Base-by-base conservation (phyloP, 2,329 filamentous ascomycete species). In the Colletotrichum brevisporum region DNA sequence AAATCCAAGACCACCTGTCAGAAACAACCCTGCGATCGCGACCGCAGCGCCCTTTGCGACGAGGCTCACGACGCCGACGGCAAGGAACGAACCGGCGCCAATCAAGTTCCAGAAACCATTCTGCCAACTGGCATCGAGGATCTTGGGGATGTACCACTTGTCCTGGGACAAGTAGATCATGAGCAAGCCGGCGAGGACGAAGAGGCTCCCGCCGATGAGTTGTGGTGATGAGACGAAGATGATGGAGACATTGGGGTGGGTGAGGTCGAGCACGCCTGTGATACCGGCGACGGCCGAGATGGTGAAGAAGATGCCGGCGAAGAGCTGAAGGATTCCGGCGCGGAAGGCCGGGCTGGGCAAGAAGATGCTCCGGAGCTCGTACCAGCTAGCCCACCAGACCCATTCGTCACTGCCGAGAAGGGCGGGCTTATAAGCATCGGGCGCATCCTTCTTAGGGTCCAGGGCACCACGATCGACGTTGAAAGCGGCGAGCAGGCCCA, bases 31-130 rank as follows among this genome's bases (percentile, higher is more conserved):
- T 16, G 62, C 55, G 15, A 67, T 39, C 2, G 56, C 54, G 24
- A 69, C 24, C 4, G 56, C 52, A 13, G 56, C 67, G 9, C 12
- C 41, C 36, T 56, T 67, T 10, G 13, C 24, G 9, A 69, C 43
- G 6, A 67, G 56, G 3, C 51, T 67, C 1, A 69, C 62, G 15
- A 69, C 51, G 18, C 67, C 67, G 2, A 67, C 56, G 10, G 67
- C 62, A 15, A 69, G 4, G 15, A 69, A 67, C 2, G 62, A 36
- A 21, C 62, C 51, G 5, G 67, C 67, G 56, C 67, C 67, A 16
- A 67, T 62, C 31, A 69, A 15, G 6, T 69, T 69, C 67, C 67
- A 69, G 36, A 69, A 48, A 12, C 67, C 67, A 31, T 69, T 69
- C 4, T 67, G 67, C 67, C 67, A 69, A 10, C 67, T 69, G 1